These are phyloP conservation scores for Domatiomyces globalis DNA, from an alignment of 2,329 filamentous ascomycete genomes.

Conservation along the genomic window DNA sequence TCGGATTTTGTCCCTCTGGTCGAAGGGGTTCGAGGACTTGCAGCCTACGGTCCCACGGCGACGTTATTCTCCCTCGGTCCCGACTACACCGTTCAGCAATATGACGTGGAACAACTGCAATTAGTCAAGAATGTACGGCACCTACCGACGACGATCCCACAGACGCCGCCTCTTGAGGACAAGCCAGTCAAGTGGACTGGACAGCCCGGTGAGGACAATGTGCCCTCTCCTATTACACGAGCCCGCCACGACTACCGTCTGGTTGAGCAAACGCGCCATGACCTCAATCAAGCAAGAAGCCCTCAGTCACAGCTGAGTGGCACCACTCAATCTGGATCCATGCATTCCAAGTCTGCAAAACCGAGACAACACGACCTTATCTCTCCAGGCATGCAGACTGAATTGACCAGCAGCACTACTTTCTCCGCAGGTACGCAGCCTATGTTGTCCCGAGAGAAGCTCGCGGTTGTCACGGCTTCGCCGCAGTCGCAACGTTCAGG, in stretches of 20 bases:
- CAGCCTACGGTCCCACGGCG: conserved; percentile 81
- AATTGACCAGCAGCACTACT: conserved; percentile 30
- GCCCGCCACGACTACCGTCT: conserved; percentile 58
- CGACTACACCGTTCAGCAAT: conserved; percentile 85
- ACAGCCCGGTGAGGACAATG: conserved; percentile 57
- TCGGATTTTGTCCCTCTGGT: conserved; percentile 78
- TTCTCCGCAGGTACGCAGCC: conserved; percentile 26
- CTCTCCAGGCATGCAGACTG: conserved; percentile 30
- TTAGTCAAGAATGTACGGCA: conserved; percentile 84
- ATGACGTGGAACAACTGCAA: conserved; percentile 73
- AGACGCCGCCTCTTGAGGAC: conserved; percentile 55
- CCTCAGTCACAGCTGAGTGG: conserved; percentile 50
- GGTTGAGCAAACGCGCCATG: conserved; percentile 45
- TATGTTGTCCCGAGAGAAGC: conserved; percentile 15
- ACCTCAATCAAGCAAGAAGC: conserved; percentile 52
- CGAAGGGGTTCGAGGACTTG: conserved; percentile 65
- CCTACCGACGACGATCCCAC: conserved; percentile 63
- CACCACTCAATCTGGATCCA: conserved; percentile 47
- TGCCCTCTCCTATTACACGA: conserved; percentile 56
- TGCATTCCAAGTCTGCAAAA: conserved; percentile 36
- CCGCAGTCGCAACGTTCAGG: conserved; percentile 20
- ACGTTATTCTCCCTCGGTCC: conserved; percentile 79
- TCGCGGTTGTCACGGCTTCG: not conserved
- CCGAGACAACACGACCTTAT: conserved; percentile 27
- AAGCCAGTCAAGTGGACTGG: conserved; percentile 39